phyloP scores from a whole-genome alignment of 495 filamentous ascomycete genomes.

The Tuber indicum region DNA sequence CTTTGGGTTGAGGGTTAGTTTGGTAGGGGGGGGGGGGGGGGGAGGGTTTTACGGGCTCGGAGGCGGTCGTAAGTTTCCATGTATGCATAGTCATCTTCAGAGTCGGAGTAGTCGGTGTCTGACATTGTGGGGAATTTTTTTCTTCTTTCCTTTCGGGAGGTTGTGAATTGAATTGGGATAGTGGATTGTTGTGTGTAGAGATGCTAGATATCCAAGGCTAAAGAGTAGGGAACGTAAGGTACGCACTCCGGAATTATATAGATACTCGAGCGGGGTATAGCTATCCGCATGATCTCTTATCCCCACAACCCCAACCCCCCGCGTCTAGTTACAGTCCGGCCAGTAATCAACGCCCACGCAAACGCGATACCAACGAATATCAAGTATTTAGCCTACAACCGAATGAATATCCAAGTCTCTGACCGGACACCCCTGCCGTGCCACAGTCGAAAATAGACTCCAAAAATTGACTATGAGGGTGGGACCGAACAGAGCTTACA shows the following conservation, averaged over 20 bases:
- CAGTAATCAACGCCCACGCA: not conserved
- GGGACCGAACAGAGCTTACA: not conserved
- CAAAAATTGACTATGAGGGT: not conserved
- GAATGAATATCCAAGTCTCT: not conserved
- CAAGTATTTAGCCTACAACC: not conserved
- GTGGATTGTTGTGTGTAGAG: not conserved
- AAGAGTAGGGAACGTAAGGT: not conserved
- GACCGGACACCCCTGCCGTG: not conserved
- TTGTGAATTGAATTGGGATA: not conserved
- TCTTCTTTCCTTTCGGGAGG: not conserved
- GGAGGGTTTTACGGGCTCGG: conserved; percentile 58
- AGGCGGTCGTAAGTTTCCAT: conserved; percentile 56
- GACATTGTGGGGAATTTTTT: not conserved
- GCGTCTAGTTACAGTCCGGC: not conserved
- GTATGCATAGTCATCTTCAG: not conserved
- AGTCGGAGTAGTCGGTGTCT: not conserved
- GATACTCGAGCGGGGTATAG: not conserved
- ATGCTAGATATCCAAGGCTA: not conserved
- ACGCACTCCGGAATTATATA: not conserved
- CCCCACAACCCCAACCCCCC: not conserved
- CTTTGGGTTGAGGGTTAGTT: not conserved
- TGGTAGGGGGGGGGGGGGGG: not conserved
- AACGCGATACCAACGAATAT: not conserved
- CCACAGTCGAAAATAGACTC: not conserved
- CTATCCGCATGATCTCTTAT: not conserved